These are phyloP conservation scores for Aureobasidium sp. DNA, from an alignment of 2,329 filamentous ascomycete species.

Conservation along the genomic window DNA sequence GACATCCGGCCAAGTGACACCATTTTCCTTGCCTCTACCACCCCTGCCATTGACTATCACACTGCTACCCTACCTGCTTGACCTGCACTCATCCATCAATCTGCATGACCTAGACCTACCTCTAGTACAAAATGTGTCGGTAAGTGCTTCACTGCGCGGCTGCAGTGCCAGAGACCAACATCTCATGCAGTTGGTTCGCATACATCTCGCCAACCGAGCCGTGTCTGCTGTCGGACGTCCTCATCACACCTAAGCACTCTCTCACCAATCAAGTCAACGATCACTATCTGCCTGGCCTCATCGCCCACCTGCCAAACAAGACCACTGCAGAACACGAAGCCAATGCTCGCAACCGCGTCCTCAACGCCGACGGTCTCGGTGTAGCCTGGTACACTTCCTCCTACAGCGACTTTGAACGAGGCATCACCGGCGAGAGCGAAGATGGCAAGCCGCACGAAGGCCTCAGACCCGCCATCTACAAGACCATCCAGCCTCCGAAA, in stretches of 20 bases:
- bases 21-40: neutral
- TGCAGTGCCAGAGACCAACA: neutral
- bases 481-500: conserved; percentile 44
- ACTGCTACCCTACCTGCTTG: conserved; percentile 22
- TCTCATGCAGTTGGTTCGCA: conserved; percentile 48
- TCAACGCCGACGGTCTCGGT: conserved; percentile 52
- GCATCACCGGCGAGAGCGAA: conserved; percentile 22
- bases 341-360: conserved; percentile 44
- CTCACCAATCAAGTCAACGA: conserved; percentile 43
- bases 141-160: conserved; percentile 18
- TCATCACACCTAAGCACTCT: conserved; percentile 40
- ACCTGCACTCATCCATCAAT: neutral
- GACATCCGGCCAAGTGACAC: neutral
- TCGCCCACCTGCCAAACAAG: conserved; percentile 36
- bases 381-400: conserved; percentile 48
- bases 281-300: conserved; percentile 48
- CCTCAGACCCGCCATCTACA: conserved; percentile 45
- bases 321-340: conserved; percentile 38
- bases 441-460: conserved; percentile 28
- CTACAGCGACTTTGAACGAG: conserved; percentile 34
- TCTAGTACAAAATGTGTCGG: conserved; percentile 27
- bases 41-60: conserved; percentile 18
- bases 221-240: conserved; percentile 49
- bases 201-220: conserved; percentile 48
- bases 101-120: neutral